These are phyloP conservation scores for Vitis rupestris DNA, from an alignment of 164 flowering plant genomes.

Conservation along the genomic window DNA sequence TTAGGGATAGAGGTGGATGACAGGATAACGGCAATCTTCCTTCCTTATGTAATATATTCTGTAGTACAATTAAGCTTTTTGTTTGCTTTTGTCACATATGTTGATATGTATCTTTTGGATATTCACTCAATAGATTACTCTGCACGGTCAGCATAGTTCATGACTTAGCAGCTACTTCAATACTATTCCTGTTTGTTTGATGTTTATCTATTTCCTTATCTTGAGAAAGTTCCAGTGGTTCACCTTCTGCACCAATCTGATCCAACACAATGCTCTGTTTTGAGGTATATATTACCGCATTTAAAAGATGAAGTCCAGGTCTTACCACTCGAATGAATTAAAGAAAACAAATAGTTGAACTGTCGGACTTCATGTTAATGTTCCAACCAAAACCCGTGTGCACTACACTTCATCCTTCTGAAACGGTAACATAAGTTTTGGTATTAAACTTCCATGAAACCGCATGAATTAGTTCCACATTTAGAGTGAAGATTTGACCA, in stretches of 20 bases:
- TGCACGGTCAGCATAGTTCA: neutral
- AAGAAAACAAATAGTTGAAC: too few relatives aligned
- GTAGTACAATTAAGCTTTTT: neutral
- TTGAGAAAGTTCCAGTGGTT: neutral
- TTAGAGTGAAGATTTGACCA: neutral
- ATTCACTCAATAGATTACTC: neutral
- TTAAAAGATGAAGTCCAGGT: too few relatives aligned
- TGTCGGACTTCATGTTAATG: too few relatives aligned
- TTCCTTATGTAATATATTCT: constrained; percentile 10
- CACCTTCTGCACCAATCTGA: too few relatives aligned
- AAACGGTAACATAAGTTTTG: too few relatives aligned
- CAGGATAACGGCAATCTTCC: neutral
- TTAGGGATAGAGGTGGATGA: neutral
- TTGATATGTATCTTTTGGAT: constrained; percentile 5
- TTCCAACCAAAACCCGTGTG: too few relatives aligned
- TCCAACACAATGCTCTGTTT: too few relatives aligned
- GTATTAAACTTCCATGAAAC: neutral
- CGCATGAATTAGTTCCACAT: neutral
- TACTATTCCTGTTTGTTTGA: neutral
- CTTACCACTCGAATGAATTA: too few relatives aligned
- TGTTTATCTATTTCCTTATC: neutral
- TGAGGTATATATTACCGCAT: too few relatives aligned
- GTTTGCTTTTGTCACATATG: constrained; percentile 3
- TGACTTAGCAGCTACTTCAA: neutral
- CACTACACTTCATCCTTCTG: too few relatives aligned